These are phyloP conservation scores for Avena eriantha DNA, from an alignment of 176 grass and related monocot genomes.

Conservation along the genomic window DNA sequence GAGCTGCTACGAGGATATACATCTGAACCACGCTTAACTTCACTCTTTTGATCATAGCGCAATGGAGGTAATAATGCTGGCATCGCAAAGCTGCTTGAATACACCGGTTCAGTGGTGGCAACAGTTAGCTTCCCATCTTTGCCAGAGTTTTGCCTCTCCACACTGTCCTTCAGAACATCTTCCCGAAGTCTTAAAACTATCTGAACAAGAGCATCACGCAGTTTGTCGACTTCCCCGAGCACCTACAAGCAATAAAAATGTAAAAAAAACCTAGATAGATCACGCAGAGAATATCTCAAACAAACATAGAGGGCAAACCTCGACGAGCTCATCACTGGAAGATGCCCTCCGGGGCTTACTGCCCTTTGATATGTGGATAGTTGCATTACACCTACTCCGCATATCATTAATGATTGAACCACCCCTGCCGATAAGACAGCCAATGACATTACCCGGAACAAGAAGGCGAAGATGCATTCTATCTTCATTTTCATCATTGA, in stretches of 20 bases:
- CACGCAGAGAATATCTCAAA: slow-evolving; percentile 16
- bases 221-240: slow-evolving; percentile 74
- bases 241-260: slow-evolving; percentile 54
- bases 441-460: slow-evolving; percentile 78
- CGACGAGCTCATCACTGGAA: slow-evolving; percentile 85
- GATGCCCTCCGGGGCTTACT: slow-evolving; percentile 71
- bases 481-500: slow-evolving; percentile 69
- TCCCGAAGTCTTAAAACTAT: slow-evolving; percentile 92
- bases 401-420: slow-evolving; percentile 95
- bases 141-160: slow-evolving; percentile 65
- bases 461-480: slow-evolving; percentile 79
- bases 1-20: slow-evolving; percentile 56
- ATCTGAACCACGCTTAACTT: slow-evolving; percentile 64
- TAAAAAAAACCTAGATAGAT: slow-evolving; percentile 8
- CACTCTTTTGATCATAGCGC: slow-evolving; percentile 71
- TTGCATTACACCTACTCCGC: slow-evolving; percentile 80
- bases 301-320: slow-evolving; percentile 55
- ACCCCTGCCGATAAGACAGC: slow-evolving; percentile 96
- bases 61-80: slow-evolving; percentile 67
- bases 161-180: slow-evolving; percentile 86
- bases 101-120: slow-evolving; percentile 62
- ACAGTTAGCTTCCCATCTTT: slow-evolving; percentile 62
- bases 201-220: slow-evolving; percentile 93
- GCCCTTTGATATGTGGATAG: slow-evolving; percentile 89
- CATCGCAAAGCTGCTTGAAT: slow-evolving; percentile 56